These are phyloP conservation scores for Fusarium sp. DNA, from an alignment of 2,329 filamentous ascomycete genomes.

Conservation along the genomic window DNA sequence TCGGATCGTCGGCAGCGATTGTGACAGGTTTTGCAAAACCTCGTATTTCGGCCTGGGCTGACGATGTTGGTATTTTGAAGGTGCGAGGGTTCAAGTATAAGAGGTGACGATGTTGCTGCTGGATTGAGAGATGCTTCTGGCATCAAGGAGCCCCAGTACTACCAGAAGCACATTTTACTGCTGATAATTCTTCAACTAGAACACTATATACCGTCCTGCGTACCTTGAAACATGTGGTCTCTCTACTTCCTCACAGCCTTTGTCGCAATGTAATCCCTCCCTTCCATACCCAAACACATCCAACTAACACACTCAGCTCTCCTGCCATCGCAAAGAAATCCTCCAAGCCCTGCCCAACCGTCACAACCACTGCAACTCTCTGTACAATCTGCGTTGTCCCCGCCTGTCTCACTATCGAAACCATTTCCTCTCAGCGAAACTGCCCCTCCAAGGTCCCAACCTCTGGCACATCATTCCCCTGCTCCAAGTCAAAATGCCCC, in stretches of 20 bases:
- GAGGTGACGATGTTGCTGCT: not conserved
- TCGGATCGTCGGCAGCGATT: not conserved
- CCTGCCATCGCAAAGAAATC: slow-evolving; percentile 7
- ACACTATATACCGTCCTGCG: not conserved
- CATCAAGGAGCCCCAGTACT: not conserved
- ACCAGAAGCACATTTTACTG: not conserved
- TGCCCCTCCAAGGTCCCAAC: slow-evolving; percentile 45
- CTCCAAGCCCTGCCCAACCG: slow-evolving; percentile 45
- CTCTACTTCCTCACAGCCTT: slow-evolving; percentile 3
- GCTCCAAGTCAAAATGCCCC: slow-evolving; percentile 33
- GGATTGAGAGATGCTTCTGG: not conserved
- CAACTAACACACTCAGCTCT: slow-evolving; percentile 16
- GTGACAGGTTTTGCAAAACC: not conserved
- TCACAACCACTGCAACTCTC: slow-evolving; percentile 44
- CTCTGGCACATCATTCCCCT: slow-evolving; percentile 37
- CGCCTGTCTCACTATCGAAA: slow-evolving; percentile 44
- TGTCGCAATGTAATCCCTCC: slow-evolving; percentile 7
- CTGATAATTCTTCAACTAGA: not conserved
- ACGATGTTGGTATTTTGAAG: not conserved
- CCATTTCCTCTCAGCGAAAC: slow-evolving; percentile 44
- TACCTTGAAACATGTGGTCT: slow-evolving; percentile 15
- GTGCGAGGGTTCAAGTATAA: not conserved
- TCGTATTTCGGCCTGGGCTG: slow-evolving; percentile 6
- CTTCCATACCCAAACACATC: not conserved
- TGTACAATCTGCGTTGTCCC: slow-evolving; percentile 48